phyloP scores from a whole-genome alignment of 352 stramenopile species.

The Bremia lactucae region DNA sequence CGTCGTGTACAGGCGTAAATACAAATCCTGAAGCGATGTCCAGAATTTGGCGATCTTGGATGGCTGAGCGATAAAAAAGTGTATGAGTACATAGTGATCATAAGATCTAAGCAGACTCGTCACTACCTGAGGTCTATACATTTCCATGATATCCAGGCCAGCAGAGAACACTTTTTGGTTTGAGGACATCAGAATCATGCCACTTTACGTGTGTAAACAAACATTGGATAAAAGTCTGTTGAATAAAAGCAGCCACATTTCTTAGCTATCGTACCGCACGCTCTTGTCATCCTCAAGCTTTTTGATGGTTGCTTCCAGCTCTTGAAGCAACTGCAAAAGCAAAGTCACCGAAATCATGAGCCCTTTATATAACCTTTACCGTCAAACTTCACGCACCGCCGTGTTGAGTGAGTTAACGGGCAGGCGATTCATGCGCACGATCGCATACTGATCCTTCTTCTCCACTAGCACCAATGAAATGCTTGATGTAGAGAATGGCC shows the following conservation, averaged over 20 bases:
- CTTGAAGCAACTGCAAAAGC: constrained; percentile 41
- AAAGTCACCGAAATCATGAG: not conserved
- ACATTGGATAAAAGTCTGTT: too few relatives aligned
- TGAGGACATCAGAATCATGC: constrained; percentile 66
- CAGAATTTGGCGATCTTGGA: constrained; percentile 80
- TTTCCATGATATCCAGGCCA: constrained; percentile 88
- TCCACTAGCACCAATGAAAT: constrained; percentile 63
- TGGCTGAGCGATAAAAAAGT: constrained; percentile 14
- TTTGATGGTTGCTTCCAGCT: constrained; percentile 59
- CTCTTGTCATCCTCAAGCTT: constrained; percentile 65
- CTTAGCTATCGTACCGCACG: constrained; percentile 31
- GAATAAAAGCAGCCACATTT: not conserved
- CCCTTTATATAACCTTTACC: too few relatives aligned
- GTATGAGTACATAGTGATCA: not conserved
- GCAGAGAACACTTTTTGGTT: constrained; percentile 85
- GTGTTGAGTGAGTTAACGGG: constrained; percentile 79
- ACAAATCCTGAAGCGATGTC: constrained; percentile 87
- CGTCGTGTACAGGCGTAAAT: constrained; percentile 88
- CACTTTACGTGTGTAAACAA: too few relatives aligned
- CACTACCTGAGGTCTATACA: constrained; percentile 78
- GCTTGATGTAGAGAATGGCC: constrained; percentile 21
- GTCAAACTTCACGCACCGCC: constrained; percentile 18
- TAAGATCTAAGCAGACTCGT: not conserved
- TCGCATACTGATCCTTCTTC: constrained; percentile 56
- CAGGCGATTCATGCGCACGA: constrained; percentile 70